Evolutionary conservation across 2,329 filamentous ascomycete species (phyloP).

Genomic region (Colletotrichum paranaense): DNA sequence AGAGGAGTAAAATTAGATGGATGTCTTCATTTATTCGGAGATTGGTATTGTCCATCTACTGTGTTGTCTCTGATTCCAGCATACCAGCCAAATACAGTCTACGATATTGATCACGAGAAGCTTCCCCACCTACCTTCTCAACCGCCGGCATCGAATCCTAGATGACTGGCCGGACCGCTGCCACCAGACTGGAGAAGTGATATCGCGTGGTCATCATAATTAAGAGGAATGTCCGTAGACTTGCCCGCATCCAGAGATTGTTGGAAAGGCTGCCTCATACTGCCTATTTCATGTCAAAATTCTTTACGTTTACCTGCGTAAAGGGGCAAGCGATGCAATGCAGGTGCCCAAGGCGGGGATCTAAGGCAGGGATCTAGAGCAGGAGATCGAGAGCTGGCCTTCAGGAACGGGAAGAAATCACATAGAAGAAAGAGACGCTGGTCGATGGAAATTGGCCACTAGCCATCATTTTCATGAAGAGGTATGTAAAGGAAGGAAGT

Average conservation of each 20-base stretch:
- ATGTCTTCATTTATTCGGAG: too few relatives aligned
- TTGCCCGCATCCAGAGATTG: not conserved
- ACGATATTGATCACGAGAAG: not conserved
- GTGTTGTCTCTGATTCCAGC: not conserved
- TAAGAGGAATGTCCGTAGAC: not conserved
- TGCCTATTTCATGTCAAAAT: not conserved
- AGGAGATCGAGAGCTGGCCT: not conserved
- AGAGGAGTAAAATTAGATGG: too few relatives aligned
- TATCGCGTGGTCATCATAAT: not conserved
- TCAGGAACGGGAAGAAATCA: not conserved
- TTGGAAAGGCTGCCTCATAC: too few relatives aligned
- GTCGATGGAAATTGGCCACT: not conserved
- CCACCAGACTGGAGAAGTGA: not conserved
- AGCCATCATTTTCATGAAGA: not conserved
- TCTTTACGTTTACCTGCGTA: not conserved
- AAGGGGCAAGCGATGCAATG: too few relatives aligned
- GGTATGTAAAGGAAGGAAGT: not conserved
- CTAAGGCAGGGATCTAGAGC: too few relatives aligned
- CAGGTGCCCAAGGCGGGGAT: too few relatives aligned
- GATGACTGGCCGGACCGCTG: not conserved
- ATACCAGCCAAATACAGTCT: not conserved
- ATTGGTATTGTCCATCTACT: not conserved
- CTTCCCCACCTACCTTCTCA: not conserved
- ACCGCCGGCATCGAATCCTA: not conserved
- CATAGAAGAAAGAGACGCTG: not conserved